Percentiles rank a stretch among this genome's conserved stretches.
Evolutionary conservation across 441 rosid genomes (phyloP).

Genomic region (Pelargonium australe): DNA sequence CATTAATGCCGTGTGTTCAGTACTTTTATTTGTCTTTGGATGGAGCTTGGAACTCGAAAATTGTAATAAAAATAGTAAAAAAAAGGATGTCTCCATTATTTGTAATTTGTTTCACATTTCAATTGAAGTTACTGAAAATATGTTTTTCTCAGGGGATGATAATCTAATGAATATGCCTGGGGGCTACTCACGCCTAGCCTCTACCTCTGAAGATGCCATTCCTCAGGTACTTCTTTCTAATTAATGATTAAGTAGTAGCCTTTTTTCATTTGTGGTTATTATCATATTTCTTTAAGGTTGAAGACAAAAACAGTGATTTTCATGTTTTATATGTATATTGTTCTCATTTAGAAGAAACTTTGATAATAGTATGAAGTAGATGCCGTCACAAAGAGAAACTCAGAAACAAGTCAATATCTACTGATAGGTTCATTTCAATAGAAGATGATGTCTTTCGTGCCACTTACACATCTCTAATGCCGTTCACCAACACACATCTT

Average conservation of each 20-base stretch:
- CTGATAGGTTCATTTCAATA: neutral
- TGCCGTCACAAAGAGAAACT: neutral
- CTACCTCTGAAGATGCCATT: conserved; percentile 21
- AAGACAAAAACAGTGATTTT: neutral
- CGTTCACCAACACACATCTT: neutral
- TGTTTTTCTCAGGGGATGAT: conserved; percentile 36
- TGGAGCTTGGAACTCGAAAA: conserved; percentile 6
- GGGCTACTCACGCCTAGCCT: conserved; percentile 23
- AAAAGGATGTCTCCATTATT: conserved; percentile 7
- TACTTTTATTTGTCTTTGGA: conserved; percentile 6
- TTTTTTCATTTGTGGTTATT: neutral
- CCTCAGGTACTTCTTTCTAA: conserved; percentile 29
- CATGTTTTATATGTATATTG: neutral
- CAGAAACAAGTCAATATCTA: neutral
- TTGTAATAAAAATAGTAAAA: conserved; percentile 4
- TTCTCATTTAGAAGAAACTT: neutral
- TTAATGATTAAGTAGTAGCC: conserved; percentile 3
- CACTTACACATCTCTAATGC: neutral
- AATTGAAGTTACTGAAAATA: conserved; percentile 18
- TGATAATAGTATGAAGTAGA: neutral
- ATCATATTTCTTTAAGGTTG: neutral
- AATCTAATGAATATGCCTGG: conserved; percentile 21
- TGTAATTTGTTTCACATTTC: conserved; percentile 10
- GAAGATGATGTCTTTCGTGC: neutral
- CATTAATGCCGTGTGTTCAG: conserved; percentile 9